Evolutionary conservation across 768 basidiomycete species (phyloP).

Genomic region (Hemileccinum rubropunctum): DNA sequence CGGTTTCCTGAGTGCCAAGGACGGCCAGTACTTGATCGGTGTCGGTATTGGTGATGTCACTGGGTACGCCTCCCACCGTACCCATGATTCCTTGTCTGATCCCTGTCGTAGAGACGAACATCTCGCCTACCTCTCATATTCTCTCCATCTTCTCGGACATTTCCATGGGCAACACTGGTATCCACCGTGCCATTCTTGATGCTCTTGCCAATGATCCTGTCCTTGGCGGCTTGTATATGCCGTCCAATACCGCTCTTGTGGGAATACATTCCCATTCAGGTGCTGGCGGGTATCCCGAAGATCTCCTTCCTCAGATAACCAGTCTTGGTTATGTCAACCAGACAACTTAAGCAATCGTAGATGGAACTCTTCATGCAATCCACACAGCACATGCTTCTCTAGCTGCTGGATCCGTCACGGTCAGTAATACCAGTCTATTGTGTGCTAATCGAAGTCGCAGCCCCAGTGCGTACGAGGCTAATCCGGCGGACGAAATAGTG

Average conservation of each 20-base stretch:
- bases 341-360: constrained; percentile 69
- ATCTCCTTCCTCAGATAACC: constrained; percentile 74
- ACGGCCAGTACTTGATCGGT: constrained; percentile 25
- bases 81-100: neutral
- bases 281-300: constrained; percentile 76
- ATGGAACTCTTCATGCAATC: constrained; percentile 67
- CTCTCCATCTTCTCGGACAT: constrained; percentile 81
- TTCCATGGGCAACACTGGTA: constrained; percentile 77
- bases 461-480: constrained; percentile 73
- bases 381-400: constrained; percentile 63
- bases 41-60: constrained; percentile 66
- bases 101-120: constrained; percentile 78
- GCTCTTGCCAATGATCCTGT: constrained; percentile 45
- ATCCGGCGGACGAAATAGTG: constrained; percentile 67
- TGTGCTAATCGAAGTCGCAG: constrained; percentile 73
- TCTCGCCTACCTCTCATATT: constrained; percentile 54
- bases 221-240: constrained; percentile 63
- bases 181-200: constrained; percentile 65
- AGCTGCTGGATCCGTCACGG: constrained; percentile 52
- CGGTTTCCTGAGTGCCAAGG: neutral
- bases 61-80: constrained; percentile 46
- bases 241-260: constrained; percentile 72
- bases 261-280: constrained; percentile 76
- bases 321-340: constrained; percentile 70
- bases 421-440: constrained; percentile 68